phyloP scores from a whole-genome alignment of 1,139 yeast species.

The Geotrichum candidum region DNA sequence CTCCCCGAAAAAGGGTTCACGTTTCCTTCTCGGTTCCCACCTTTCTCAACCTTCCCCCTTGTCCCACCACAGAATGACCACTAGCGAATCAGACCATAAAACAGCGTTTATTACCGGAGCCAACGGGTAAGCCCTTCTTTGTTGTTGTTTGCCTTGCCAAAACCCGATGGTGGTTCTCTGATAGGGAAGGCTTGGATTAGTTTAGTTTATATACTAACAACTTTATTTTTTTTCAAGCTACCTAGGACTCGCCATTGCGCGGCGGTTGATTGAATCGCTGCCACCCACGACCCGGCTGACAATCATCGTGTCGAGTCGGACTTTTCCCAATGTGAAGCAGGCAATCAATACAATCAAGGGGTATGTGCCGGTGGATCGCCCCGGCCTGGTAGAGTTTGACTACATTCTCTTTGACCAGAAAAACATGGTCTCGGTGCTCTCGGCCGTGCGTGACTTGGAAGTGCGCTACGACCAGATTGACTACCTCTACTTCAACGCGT shows the following conservation, averaged over 20 bases:
- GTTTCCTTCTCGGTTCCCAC: too few relatives aligned
- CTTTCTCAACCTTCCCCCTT: too few relatives aligned
- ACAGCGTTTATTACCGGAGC: conserved; percentile 61
- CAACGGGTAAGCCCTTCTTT: conserved; percentile 39
- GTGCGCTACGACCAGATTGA: conserved; percentile 62
- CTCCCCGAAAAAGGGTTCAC: too few relatives aligned
- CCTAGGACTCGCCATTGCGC: conserved; percentile 79
- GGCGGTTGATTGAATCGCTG: conserved; percentile 59
- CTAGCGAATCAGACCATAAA: conserved; percentile 26
- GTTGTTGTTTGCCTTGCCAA: not conserved
- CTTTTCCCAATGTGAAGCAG: conserved; percentile 74
- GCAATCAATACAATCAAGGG: conserved; percentile 58
- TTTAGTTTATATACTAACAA: not conserved
- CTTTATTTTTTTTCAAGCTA: conserved; percentile 41
- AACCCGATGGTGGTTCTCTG: not conserved
- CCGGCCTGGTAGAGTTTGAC: conserved; percentile 70
- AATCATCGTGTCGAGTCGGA: conserved; percentile 79
- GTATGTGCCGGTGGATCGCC: conserved; percentile 35
- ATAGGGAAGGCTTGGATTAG: not conserved
- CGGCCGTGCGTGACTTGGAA: conserved; percentile 65
- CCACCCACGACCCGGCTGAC: conserved; percentile 56
- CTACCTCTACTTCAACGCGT: conserved; percentile 79
- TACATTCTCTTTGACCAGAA: conserved; percentile 81
- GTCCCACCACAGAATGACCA: not conserved
- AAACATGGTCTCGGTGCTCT: conserved; percentile 79